Evolutionary conservation across 345 rosid species (phyloP).

Genomic region (Eucalyptus fibrosa): DNA sequence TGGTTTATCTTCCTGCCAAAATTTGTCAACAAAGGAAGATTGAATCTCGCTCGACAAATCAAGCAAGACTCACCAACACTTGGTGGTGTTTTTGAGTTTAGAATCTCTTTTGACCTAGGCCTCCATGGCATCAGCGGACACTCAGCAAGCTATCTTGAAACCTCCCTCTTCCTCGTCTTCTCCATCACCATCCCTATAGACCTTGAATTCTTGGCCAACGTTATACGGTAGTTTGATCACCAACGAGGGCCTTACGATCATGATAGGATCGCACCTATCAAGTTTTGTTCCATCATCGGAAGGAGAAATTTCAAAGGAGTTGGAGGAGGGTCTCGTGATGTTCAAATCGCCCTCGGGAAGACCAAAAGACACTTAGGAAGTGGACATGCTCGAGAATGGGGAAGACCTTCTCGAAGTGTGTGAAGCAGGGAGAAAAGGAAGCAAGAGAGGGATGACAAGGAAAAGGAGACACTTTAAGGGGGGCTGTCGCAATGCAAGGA

Average conservation of each 20-base stretch:
- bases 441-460: background rate
- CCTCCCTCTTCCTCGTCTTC: constrained; percentile 8
- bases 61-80: constrained; percentile 11
- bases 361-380: constrained; percentile 10
- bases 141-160: constrained; percentile 11
- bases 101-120: constrained; percentile 16
- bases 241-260: background rate
- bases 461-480: background rate
- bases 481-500: background rate
- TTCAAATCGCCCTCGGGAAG: constrained; percentile 8
- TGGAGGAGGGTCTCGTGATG: background rate
- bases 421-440: background rate
- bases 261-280: background rate
- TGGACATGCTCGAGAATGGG: constrained; percentile 11
- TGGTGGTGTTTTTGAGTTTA: constrained; percentile 9
- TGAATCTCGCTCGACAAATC: constrained; percentile 61
- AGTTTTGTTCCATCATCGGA: background rate
- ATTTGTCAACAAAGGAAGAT: constrained; percentile 29
- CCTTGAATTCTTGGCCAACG: background rate
- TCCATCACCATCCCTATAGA: background rate
- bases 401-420: background rate
- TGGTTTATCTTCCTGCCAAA: constrained; percentile 36
- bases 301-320: constrained; percentile 21
- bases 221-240: background rate
- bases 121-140: constrained; percentile 68